Evolutionary conservation across 257 asterid genomes (phyloP).

Genomic region (Voacanga thouarsii): DNA sequence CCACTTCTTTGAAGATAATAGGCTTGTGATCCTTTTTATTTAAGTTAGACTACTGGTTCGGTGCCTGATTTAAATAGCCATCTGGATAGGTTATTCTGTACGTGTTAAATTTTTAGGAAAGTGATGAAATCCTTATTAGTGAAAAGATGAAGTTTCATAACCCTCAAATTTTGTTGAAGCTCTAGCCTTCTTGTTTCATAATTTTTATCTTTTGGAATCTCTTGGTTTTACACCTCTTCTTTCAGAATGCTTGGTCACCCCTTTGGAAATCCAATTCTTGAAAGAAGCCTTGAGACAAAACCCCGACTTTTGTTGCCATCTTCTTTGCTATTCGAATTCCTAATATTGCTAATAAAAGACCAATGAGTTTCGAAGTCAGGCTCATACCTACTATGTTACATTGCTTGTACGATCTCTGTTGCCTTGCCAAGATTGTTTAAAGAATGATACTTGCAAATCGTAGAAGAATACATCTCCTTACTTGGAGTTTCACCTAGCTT

Average conservation of each 20-base stretch:
- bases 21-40: background rate
- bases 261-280: slow-evolving; percentile 52
- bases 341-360: slow-evolving; percentile 68
- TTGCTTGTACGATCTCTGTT: slow-evolving; percentile 45
- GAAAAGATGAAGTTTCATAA: background rate
- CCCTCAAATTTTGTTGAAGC: background rate
- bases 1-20: background rate
- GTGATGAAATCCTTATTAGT: background rate
- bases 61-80: background rate
- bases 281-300: slow-evolving; percentile 66
- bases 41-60: background rate
- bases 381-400: slow-evolving; percentile 69
- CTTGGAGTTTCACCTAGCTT: slow-evolving; percentile 61
- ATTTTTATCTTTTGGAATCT: background rate
- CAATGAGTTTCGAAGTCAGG: slow-evolving; percentile 90
- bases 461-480: slow-evolving; percentile 45
- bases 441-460: slow-evolving; percentile 45
- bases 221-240: background rate
- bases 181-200: background rate
- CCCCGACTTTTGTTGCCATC: slow-evolving; percentile 23
- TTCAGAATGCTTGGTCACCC: slow-evolving; percentile 15
- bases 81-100: background rate
- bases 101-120: background rate
- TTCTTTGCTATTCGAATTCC: slow-evolving; percentile 35
- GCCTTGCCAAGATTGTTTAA: slow-evolving; percentile 47